Conservation (phyloP, 2,329 filamentous ascomycete species). For the Fusarium mexicanum region DNA sequence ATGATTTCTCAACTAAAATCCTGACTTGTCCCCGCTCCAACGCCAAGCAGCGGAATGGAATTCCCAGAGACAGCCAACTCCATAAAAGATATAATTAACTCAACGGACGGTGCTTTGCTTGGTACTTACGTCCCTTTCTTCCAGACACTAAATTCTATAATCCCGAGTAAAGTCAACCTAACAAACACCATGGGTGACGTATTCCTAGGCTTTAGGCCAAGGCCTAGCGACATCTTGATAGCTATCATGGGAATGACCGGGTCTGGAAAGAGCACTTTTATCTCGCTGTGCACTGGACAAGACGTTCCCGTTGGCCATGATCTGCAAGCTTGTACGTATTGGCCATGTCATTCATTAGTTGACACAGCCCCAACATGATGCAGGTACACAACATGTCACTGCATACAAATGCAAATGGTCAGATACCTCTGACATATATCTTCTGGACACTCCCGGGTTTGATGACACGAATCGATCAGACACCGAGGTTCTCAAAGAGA, state of each 20-base stretch:
- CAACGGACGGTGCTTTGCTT: neutral
- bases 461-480: constrained; percentile 18
- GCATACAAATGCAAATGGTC: neutral
- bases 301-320: neutral
- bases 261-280: constrained; percentile 19
- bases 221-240: neutral
- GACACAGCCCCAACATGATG: neutral
- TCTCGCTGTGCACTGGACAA: neutral
- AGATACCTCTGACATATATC: neutral
- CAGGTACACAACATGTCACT: neutral
- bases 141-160: neutral
- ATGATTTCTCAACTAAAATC: neutral
- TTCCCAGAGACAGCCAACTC: neutral
- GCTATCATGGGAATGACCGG: constrained; percentile 20
- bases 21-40: neutral
- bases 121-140: neutral
- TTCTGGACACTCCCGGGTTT: constrained; percentile 14
- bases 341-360: neutral
- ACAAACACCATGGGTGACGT: neutral
- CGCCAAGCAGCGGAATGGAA: neutral
- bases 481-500: constrained; percentile 2
- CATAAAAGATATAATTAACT: neutral
- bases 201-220: neutral
- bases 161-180: neutral
- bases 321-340: neutral